Evolutionary conservation across 768 basidiomycete genomes (phyloP), one percentile per base, ranked within the genome.

Genomic region (Suillus bovinus): DNA sequence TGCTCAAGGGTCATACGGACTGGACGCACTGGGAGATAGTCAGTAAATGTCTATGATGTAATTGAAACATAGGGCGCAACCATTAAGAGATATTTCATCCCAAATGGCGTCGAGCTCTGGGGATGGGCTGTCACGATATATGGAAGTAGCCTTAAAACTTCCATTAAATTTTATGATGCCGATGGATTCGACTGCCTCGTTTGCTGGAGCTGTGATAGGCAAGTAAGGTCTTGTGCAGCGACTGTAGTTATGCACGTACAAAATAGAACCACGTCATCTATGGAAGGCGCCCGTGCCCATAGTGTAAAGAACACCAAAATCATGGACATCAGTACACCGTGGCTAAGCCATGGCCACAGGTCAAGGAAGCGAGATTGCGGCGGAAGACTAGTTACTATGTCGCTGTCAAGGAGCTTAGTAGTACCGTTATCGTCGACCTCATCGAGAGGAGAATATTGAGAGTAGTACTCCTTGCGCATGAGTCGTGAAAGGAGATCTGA

Each of bases 41-140:
- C 11, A 61, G 22, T 16, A 24, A 16, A 6, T 1, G 55, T 17
- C 20, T 44, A 20, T 10, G 60, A 55, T 24, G 14, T 34, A 10
- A 61, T 54, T 14, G 9, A 53, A 31, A 38, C 13, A 4, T 4
- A 17, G 2, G 22, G 17, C 24, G n/a, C 33, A 9, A 63, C 62
- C 53, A 27, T 56, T 38, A 5, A 17, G 16, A 33, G 55, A 41
- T 20, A 66, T 38, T 9, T 24, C 33, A 2, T 2, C 34, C 66
- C 61, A 62, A 14, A 54, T 61, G n/a, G 58, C 58, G n/a, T 66
- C 58, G 4, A 66, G 16, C 17, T 55, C 64, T 22, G 58, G 61
- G 41, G 50, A 55, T 5, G 58, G 65, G 8, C n/a, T 13, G 4
- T 57, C 60, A 24, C 55, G 31, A 33, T 60, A 66, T 42, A 65